A percentile compares a stretch with the other conserved stretches of the same genome.
phyloP scores from a whole-genome alignment of 495 filamentous ascomycete genomes.

The Penicillium argentinense region DNA sequence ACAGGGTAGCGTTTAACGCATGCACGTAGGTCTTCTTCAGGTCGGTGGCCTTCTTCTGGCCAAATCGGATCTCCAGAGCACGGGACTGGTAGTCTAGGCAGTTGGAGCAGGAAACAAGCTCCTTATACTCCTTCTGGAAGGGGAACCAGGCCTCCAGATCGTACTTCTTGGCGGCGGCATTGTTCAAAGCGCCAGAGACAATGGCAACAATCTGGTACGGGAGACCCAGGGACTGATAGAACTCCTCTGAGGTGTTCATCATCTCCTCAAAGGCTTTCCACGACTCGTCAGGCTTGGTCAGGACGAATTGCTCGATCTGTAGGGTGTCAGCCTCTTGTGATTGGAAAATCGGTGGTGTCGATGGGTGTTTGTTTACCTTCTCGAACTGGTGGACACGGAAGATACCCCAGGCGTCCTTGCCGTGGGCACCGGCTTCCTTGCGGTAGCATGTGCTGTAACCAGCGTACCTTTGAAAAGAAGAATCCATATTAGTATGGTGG shows the following conservation, averaged over 20 bases:
- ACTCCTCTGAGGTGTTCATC: slow-evolving; percentile 87
- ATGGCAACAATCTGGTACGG: slow-evolving; percentile 91
- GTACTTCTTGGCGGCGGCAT: slow-evolving; percentile 91
- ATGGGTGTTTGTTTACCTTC: slow-evolving; percentile 56
- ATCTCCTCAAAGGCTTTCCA: slow-evolving; percentile 94
- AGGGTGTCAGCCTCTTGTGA: not conserved
- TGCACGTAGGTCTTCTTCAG: slow-evolving; percentile 91
- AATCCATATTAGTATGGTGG: slow-evolving; percentile 20
- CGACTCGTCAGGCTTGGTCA: slow-evolving; percentile 90
- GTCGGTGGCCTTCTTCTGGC: slow-evolving; percentile 75
- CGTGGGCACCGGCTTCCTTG: slow-evolving; percentile 89
- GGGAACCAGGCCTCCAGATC: slow-evolving; percentile 98
- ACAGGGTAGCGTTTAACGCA: slow-evolving; percentile 86
- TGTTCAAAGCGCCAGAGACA: slow-evolving; percentile 92
- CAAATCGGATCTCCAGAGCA: slow-evolving; percentile 82
- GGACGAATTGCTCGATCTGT: slow-evolving; percentile 87
- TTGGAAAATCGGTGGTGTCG: slow-evolving; percentile 8
- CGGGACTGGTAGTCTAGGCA: slow-evolving; percentile 94
- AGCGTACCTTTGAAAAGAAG: slow-evolving; percentile 59
- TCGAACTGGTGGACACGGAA: slow-evolving; percentile 99
- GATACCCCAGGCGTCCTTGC: slow-evolving; percentile 96
- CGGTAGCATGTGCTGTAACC: slow-evolving; percentile 94
- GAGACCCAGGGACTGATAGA: slow-evolving; percentile 85
- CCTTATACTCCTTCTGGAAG: slow-evolving; percentile 95
- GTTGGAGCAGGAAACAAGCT: slow-evolving; percentile 92